Base-by-base conservation (phyloP, 495 filamentous ascomycete species). In the Letharia columbiana region DNA sequence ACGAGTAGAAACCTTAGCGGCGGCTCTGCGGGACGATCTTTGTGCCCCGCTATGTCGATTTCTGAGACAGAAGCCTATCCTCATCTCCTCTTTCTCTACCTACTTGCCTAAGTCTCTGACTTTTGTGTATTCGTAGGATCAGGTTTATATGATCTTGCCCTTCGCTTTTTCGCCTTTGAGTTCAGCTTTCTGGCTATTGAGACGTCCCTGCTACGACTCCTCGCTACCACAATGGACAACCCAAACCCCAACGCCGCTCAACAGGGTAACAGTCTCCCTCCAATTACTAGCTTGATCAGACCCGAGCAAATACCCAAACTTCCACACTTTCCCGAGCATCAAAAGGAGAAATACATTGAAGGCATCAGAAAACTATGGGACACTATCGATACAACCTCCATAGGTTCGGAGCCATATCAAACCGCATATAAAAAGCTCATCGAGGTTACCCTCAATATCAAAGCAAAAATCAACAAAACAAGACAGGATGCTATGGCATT, bases 321-420 rank as follows among this genome's bases (percentile, higher is more conserved):
- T 11, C 76, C 76, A 15, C 75, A 79, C 70, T 77, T 85, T 61
- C 77, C 73, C 17, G 81, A 86, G 6, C 81, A 87, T 17, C 86
- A 89, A 62, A 89, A 86, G 69, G 64, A 70, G 12, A 87, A 89
- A 71, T 91, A 91, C 66, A 82, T 88, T 61, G 74, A 80, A 57
- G 81, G 88, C 4, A 80, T 93, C 17, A 80, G 81, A 23, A 73
- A 69, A 18, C 74, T 92, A 13, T 91, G 87, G 81, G 74, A 79
- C 18, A 71, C 79, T 13, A 81, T 92, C 47, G 86, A 88, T 52
- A 82, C 71, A 20, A 80, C 83, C n/a, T 76, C 82, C 11, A 74
- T 78, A 9, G 80, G 84, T 20, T 83, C 78, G 5, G 64, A 75
- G 2, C 84, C 88, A 62, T 86, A 90, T 59, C 77, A 80, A 62